Base-by-base conservation (phyloP, 2,329 filamentous ascomycete species). In the Penicillium sp. region DNA sequence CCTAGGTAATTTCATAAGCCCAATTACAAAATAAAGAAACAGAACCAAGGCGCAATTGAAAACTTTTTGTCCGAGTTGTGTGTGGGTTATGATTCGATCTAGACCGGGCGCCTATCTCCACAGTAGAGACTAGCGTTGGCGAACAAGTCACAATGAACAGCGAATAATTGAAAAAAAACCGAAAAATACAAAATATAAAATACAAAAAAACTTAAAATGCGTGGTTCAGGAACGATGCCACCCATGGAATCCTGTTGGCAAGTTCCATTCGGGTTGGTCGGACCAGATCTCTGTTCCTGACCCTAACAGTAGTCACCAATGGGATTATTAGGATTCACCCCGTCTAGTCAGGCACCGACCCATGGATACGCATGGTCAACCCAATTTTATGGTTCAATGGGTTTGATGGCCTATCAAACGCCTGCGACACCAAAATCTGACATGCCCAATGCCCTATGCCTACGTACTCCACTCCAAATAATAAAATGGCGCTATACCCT, bases 401-500 rank as follows among this genome's bases (percentile, higher is more conserved):
- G 39, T 27, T 36, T 9, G 9, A 25, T 3, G 16, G 49, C 50
- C 39, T 52, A 45, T 52, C 40, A 52, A 52, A 52, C 50, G n/a
- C 21, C 50, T 11, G 7, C 16, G 13, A 29, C 34, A 11, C 19
- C 29, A 33, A 15, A 23, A 52, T 46, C 39, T 45, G 50, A 52
- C 39, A 52, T 21, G 13, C 39, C 50, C 23, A 45, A 45, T 34
- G 29, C 50, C 39, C 50, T 52, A 8, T 15, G 21, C 13, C 33
- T n/a, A 40, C 38, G 36, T 15, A 50, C 52, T 55, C 45, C 52
- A 53, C 52, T 6, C 29, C 46, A 31, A 45, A 31, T 25, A 50
- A 47, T 56, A 56, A 56, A 56, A 53, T 39, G 53, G 21, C 53
- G 41, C 54, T 46, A 34, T 41, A 41, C 39, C 53, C 53, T 44